A percentile compares a stretch with the other conserved stretches of the same genome.
These are phyloP conservation scores for Podaxis sp. DNA, from an alignment of 768 basidiomycete species.

Conservation along the genomic window DNA sequence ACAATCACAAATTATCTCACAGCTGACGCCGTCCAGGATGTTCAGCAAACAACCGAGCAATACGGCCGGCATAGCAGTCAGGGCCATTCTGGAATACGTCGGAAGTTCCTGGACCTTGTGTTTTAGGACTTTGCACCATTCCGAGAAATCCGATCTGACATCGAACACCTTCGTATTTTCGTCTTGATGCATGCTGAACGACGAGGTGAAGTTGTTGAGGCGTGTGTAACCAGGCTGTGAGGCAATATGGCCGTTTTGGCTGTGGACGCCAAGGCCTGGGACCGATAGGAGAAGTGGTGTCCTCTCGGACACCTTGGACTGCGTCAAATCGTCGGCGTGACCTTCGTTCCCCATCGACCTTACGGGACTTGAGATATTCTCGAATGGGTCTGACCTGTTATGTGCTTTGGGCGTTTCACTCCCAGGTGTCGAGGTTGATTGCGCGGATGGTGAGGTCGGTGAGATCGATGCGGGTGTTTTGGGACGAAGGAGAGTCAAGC, in stretches of 20 bases:
- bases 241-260: not conserved
- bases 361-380: not conserved
- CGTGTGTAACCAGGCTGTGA: not conserved
- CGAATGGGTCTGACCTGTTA: not conserved
- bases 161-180: not conserved
- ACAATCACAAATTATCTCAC: slow-evolving; percentile 40
- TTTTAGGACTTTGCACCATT: slow-evolving; percentile 11
- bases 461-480: not conserved
- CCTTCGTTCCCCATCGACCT: slow-evolving; percentile 9
- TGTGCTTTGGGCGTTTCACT: not conserved
- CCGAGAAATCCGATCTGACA: not conserved
- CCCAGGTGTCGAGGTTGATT: slow-evolving; percentile 13
- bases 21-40: slow-evolving; percentile 91
- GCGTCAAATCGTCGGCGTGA: not conserved
- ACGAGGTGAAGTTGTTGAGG: not conserved
- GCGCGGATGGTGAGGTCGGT: slow-evolving; percentile 11
- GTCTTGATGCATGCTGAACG: not conserved
- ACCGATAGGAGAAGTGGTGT: slow-evolving; percentile 6
- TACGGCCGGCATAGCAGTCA: slow-evolving; percentile 75
- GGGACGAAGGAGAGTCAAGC: slow-evolving; percentile 36
- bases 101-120: slow-evolving; percentile 15
- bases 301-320: not conserved
- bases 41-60: slow-evolving; percentile 84
- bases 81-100: slow-evolving; percentile 28
- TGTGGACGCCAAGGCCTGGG: not conserved